phyloP scores from a whole-genome alignment of 2,329 filamentous ascomycete genomes.

The Fusarium sarcochroum region DNA sequence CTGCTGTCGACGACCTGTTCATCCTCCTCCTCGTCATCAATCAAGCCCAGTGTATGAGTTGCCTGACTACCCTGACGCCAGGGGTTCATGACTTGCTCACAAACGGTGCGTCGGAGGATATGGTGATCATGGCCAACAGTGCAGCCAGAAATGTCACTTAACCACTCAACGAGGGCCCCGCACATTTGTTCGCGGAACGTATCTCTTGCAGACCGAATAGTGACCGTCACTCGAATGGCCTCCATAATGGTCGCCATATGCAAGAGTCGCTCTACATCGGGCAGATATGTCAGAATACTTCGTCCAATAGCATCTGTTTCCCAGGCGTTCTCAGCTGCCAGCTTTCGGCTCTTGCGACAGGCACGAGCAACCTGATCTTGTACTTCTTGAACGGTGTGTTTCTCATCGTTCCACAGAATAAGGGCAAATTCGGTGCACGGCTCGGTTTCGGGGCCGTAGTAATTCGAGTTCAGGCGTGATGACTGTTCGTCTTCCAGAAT shows the following conservation, averaged over 20 bases:
- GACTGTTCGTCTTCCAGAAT: slow-evolving; percentile 85
- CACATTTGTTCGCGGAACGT: slow-evolving; percentile 99
- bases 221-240: slow-evolving; percentile 95
- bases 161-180: slow-evolving; percentile 96
- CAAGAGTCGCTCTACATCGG: slow-evolving; percentile 80
- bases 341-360: slow-evolving; percentile 78
- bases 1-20: slow-evolving; percentile 61
- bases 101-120: slow-evolving; percentile 85
- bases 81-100: slow-evolving; percentile 89
- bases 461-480: slow-evolving; percentile 78
- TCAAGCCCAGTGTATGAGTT: slow-evolving; percentile 72
- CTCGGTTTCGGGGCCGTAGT: slow-evolving; percentile 74
- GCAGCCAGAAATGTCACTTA: slow-evolving; percentile 92
- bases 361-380: slow-evolving; percentile 90
- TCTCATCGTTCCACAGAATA: slow-evolving; percentile 97
- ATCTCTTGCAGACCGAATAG: slow-evolving; percentile 91
- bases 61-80: slow-evolving; percentile 91
- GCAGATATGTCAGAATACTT: slow-evolving; percentile 83
- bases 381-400: slow-evolving; percentile 95
- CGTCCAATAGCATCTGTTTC: slow-evolving; percentile 92
- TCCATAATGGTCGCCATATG: slow-evolving; percentile 88
- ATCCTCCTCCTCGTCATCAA: slow-evolving; percentile 63
- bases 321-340: slow-evolving; percentile 81
- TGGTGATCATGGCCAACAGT: slow-evolving; percentile 84
- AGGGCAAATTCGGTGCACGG: slow-evolving; percentile 78